A percentile compares a stretch with the other conserved stretches of the same genome.
Evolutionary conservation across 768 basidiomycete species (phyloP).

Genomic region (Kwoniella shandongensis): DNA sequence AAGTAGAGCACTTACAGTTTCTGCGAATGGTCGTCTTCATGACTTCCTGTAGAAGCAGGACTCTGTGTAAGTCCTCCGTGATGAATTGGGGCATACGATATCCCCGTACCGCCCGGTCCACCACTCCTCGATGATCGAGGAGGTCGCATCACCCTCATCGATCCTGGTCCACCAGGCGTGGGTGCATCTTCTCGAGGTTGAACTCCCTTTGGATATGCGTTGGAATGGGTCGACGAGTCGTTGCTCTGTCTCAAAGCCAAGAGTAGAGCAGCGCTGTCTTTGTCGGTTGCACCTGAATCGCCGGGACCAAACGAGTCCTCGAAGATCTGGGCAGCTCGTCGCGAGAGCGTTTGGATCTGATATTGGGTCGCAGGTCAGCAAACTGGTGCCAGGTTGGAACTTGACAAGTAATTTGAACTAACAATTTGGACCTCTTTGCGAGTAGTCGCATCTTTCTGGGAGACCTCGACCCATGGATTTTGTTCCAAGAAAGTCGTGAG

Average conservation of each 20-base stretch:
- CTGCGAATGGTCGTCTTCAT: conserved; percentile 53
- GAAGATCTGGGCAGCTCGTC: conserved; percentile 45
- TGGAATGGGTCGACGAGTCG: conserved; percentile 24
- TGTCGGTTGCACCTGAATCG: conserved; percentile 34
- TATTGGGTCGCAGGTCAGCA: too few relatives aligned
- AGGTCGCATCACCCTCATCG: conserved; percentile 7
- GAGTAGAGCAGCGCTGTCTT: conserved; percentile 43
- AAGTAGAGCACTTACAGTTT: conserved; percentile 32
- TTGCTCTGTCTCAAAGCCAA: conserved; percentile 45
- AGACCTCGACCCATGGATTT: conserved; percentile 44
- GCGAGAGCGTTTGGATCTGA: conserved; percentile 51
- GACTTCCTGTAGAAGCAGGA: conserved; percentile 28
- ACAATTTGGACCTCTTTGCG: conserved; percentile 52
- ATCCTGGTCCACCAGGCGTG: conserved; percentile 14
- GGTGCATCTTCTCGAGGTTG: conserved; percentile 27
- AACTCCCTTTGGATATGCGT: conserved; percentile 19
- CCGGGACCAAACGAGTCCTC: conserved; percentile 41
- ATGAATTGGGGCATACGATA: conserved; percentile 16
- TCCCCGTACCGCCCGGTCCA: conserved; percentile 6
- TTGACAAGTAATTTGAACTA: conserved; percentile 6
- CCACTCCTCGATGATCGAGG: conserved; percentile 17
- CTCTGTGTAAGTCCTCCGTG: conserved; percentile 25
- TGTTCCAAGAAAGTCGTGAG: conserved; percentile 50
- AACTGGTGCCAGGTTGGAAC: too few relatives aligned
- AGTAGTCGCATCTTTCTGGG: conserved; percentile 46